Conservation (phyloP, 805 yeast species). For the Cyberlindnera xylosilytica region DNA sequence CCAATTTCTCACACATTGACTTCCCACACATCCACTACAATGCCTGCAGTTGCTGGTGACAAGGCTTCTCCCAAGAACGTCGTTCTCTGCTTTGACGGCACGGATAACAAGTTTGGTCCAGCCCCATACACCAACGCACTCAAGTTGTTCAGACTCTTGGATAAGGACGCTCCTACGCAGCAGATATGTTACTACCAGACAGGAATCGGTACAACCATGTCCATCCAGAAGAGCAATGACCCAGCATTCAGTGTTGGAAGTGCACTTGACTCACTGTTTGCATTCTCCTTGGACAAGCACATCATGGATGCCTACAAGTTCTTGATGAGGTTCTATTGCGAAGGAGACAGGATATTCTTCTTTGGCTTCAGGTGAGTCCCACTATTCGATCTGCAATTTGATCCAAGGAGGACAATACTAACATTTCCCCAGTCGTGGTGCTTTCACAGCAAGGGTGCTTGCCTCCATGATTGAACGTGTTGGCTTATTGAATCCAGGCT, state of each 20-base stretch:
- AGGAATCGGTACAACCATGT: slow-evolving; percentile 57
- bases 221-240: slow-evolving; percentile 33
- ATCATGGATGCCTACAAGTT: slow-evolving; percentile 55
- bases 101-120: slow-evolving; percentile 55
- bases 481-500: slow-evolving; percentile 55
- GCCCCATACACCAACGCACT: slow-evolving; percentile 53
- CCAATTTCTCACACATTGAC: not conserved
- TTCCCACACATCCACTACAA: too few species aligned
- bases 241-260: slow-evolving; percentile 22
- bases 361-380: slow-evolving; percentile 51
- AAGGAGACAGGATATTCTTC: slow-evolving; percentile 50
- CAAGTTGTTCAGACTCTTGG: slow-evolving; percentile 49
- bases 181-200: slow-evolving; percentile 67
- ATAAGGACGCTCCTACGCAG: slow-evolving; percentile 35
- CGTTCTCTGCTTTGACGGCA: slow-evolving; percentile 62
- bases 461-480: slow-evolving; percentile 64
- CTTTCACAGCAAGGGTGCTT: slow-evolving; percentile 60
- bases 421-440: slow-evolving; percentile 46
- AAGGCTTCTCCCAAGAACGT: slow-evolving; percentile 35
- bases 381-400: too few species aligned
- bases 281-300: slow-evolving; percentile 52
- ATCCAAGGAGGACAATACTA: not conserved
- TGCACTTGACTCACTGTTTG: slow-evolving; percentile 44
- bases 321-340: slow-evolving; percentile 44
- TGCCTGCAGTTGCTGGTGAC: not conserved